Base-by-base conservation (phyloP, 129 eudicot genomes). In the Centaurea solstitialis region DNA sequence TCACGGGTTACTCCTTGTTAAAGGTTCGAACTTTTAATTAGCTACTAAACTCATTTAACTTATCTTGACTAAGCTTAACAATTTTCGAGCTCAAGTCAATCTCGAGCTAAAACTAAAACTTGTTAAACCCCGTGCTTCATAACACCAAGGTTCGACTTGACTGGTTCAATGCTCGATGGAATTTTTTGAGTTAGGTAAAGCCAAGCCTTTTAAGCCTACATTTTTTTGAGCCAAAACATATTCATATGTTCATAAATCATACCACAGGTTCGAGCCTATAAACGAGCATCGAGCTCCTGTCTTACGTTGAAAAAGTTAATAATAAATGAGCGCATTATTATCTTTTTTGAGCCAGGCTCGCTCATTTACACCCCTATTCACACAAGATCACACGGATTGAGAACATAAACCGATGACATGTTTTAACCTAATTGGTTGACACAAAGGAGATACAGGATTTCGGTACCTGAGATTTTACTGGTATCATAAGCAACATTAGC, bases 1-100 rank as follows among this genome's bases (percentile, higher is more conserved):
- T 74, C 45, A 57, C n/a, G n/a, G n/a, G n/a, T n/a, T n/a, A n/a
- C 79, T 11, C 43, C 62, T n/a, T 33, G 59, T 33, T 61, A 76
- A n/a, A n/a, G n/a, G n/a, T n/a, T 13, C 0, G n/a, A 47, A 2
- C 5, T 12, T 47, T 47, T 47, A 12, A 47, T n/a, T n/a, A 47
- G 1, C 45, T 7, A 40, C 10, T 40, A 6, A 47, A 47, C 59
- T 15, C 61, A 50, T 50, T 15, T n/a, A n/a, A n/a, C n/a, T 50
- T 26, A 50, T 50, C 18, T 50, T 2, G 62, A 53, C 7, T 15
- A 15, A 21, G 1, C 62, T 15, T 53, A 15, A 53, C 12, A 45
- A 45, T 45, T 12, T 1, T 41, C 47, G 47, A 8, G 47, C 47
- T 41, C 12, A 2, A 1, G 47, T 9, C 37, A 33, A 33, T 33